Percentiles rank a stretch among this genome's conserved stretches.
These are phyloP conservation scores for Tubosaeta sp. DNA, from an alignment of 768 basidiomycete genomes.

Conservation along the genomic window DNA sequence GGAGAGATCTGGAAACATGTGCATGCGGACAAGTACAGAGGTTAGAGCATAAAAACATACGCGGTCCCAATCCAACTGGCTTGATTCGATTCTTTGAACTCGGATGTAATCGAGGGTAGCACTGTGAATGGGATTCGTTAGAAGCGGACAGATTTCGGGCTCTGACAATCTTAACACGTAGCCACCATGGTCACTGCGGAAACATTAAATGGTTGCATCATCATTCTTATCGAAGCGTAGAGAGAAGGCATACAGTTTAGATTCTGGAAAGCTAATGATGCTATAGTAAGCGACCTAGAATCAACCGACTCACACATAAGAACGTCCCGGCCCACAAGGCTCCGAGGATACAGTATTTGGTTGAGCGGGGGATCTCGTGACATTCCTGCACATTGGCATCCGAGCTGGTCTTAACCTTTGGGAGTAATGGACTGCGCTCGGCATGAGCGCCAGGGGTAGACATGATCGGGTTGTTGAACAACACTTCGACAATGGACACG, in stretches of 20 bases:
- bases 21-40: not conserved
- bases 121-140: conserved; percentile 1
- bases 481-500: too few species aligned
- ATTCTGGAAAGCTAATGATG: not conserved
- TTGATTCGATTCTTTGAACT: conserved; percentile 25
- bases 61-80: conserved; percentile 27
- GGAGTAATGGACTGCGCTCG: not conserved
- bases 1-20: conserved; percentile 41
- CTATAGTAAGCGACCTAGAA: not conserved
- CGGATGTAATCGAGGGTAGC: conserved; percentile 18
- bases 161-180: not conserved
- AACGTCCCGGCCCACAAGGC: not conserved
- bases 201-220: not conserved
- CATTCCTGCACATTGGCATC: not conserved
- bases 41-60: conserved; percentile 8
- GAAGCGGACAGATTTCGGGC: not conserved
- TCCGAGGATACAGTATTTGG: not conserved
- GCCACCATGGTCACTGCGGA: not conserved
- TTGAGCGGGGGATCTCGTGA: not conserved
- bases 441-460: not conserved
- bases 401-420: not conserved
- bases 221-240: not conserved
- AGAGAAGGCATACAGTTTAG: not conserved
- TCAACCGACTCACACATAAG: not conserved
- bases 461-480: not conserved